Percentiles rank a stretch among this genome's conserved stretches.
Conservation (phyloP, 306 rosid species). For the Cyamopsis tetragonoloba region DNA sequence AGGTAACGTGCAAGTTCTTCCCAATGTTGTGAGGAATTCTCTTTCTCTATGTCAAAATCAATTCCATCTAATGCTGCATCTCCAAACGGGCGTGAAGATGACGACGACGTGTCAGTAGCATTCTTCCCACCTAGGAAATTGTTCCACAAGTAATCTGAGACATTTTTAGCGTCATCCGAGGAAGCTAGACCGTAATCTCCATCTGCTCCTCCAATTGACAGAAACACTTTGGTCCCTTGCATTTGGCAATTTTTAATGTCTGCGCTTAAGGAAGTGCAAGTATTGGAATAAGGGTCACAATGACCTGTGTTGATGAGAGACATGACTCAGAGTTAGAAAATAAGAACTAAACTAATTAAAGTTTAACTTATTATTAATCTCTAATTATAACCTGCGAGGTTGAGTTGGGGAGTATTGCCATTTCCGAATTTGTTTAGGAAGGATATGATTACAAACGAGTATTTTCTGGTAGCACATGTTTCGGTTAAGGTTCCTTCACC, state of each 20-base stretch:
- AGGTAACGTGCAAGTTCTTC: constrained; percentile 24
- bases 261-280: constrained; percentile 24
- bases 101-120: constrained; percentile 26
- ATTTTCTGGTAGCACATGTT: constrained; percentile 46
- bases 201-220: constrained; percentile 42
- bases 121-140: constrained; percentile 51
- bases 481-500: constrained; percentile 41
- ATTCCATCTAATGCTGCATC: constrained; percentile 48
- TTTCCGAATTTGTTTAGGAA: constrained; percentile 31
- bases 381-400: no score
- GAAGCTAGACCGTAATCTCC: constrained; percentile 44
- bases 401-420: constrained; percentile 35
- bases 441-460: constrained; percentile 40
- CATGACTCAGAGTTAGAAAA: no score
- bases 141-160: constrained; percentile 50
- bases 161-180: constrained; percentile 32
- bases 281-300: constrained; percentile 36
- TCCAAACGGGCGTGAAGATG: constrained; percentile 45
- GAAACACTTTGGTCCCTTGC: constrained; percentile 48
- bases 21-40: background rate
- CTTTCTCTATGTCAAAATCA: constrained; percentile 40
- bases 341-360: no score
- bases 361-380: no score
- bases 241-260: constrained; percentile 39
- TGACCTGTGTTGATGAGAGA: constrained; percentile 46